A percentile compares a stretch with the other conserved stretches of the same genome.
Evolutionary conservation across 2,329 filamentous ascomycete genomes (phyloP).

Genomic region (Thielaviopsis punctulata): DNA sequence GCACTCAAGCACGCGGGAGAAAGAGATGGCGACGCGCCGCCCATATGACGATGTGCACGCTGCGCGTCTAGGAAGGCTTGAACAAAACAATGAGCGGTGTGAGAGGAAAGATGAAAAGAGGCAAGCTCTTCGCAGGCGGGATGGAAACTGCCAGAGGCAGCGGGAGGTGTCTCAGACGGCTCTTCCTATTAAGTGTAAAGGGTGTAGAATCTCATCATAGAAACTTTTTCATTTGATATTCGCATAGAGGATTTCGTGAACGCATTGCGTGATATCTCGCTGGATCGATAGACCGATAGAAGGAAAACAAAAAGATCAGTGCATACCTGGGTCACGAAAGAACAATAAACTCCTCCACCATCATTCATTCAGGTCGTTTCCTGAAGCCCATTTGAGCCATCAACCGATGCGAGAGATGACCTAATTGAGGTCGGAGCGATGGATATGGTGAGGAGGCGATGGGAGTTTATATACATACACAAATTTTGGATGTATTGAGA

Average conservation of each 20-base stretch:
- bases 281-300: no score
- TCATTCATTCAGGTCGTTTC: neutral
- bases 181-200: slow-evolving; percentile 22
- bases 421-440: neutral
- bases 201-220: slow-evolving; percentile 23
- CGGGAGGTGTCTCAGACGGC: slow-evolving; percentile 23
- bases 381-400: neutral
- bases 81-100: slow-evolving; percentile 7
- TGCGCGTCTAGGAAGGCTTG: slow-evolving; percentile 13
- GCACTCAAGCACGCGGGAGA: neutral
- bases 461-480: no score
- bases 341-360: neutral
- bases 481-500: neutral
- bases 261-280: no score
- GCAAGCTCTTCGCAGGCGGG: slow-evolving; percentile 12
- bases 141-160: slow-evolving; percentile 13
- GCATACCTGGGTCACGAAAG: neutral
- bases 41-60: slow-evolving; percentile 21
- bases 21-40: slow-evolving; percentile 7
- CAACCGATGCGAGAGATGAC: neutral
- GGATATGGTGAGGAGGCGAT: no score
- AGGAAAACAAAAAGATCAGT: neutral
- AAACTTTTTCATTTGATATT: neutral
- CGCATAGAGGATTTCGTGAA: no score
- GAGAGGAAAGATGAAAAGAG: slow-evolving; percentile 9